Conservation (phyloP, 768 basidiomycete genomes). For the Macrolepiota albuminosa region DNA sequence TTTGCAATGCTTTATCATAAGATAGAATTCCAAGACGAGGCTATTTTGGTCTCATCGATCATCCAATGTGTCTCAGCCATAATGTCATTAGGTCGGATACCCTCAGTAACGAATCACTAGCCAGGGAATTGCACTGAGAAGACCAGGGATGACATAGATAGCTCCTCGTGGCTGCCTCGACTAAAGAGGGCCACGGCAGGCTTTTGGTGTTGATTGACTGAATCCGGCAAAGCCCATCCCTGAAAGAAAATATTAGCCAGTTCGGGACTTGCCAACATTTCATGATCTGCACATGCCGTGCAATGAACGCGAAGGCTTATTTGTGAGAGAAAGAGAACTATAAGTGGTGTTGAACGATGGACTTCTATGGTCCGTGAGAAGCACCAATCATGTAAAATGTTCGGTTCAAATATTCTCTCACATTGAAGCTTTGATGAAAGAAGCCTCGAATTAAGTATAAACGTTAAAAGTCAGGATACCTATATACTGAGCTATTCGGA, state of each 20-base stretch:
- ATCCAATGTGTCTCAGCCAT: not conserved
- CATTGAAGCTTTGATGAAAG: too few species aligned
- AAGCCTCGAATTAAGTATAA: too few species aligned
- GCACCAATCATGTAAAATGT: too few species aligned
- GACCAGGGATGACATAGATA: not conserved
- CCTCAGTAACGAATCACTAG: not conserved
- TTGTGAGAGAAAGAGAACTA: not conserved
- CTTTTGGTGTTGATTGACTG: not conserved
- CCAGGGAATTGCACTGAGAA: not conserved
- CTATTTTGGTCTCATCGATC: not conserved
- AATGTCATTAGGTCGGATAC: too few species aligned
- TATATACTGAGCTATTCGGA: too few species aligned
- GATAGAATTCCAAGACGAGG: not conserved
- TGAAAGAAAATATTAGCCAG: not conserved
- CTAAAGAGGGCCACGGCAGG: not conserved
- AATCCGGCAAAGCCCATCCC: not conserved
- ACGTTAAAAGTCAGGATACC: too few species aligned
- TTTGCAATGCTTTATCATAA: not conserved
- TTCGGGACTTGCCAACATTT: not conserved
- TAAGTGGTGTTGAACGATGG: too few species aligned
- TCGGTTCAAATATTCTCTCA: too few species aligned
- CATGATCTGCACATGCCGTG: not conserved
- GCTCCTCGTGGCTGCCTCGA: not conserved
- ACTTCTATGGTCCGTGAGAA: too few species aligned
- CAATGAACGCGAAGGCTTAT: not conserved